Base-by-base conservation (phyloP, 2,329 filamentous ascomycete species). In the Ophiostoma sp. region DNA sequence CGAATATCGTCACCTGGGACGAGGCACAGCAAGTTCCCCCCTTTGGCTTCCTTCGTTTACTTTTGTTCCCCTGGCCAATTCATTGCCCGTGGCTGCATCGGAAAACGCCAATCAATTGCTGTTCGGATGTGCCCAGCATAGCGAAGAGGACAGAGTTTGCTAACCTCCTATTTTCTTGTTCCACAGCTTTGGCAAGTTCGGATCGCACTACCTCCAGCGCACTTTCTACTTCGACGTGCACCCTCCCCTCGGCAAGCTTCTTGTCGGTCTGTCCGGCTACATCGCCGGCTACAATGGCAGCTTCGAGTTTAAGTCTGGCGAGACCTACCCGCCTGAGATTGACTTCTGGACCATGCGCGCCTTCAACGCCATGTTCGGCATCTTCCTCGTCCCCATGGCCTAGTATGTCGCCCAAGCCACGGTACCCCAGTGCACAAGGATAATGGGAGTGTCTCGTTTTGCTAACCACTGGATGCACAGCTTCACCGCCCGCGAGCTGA, bases 241-340 rank as follows among this genome's bases (percentile, higher is more conserved):
- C 83, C 96, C 96, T 77, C 96, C 96, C 72, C 90, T 99, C 75
- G 96, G 96, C 81, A 99, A 99, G 87, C 98, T 99, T 90, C 90
- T 99, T 73, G 95, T 99, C 78, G 96, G 96, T 76, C 88, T 99
- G 70, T 98, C 96, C 7, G 96, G 96, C 81, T 97, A 97, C 80
- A 88, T 99, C 75, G 97, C 95, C 77, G 95, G 95, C 77, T 99
- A 99, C 87, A 99, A 99, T 85, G 96, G 96, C 74, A 97, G 95
- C 3, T 99, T 99, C 84, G 96, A 99, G 81, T 99, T 99, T 88
- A 99, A 99, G 84, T 98, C 95, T 71, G 96, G 96, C 81, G 96
- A 98, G 80, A 94, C 89, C 72, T 99, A 99, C 82, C 96, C 96
- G 12, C 90, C 91, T 78, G 94, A 98, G 79, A 87, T 99, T 80